These are phyloP conservation scores for Alternaria sp. DNA, from an alignment of 2,329 filamentous ascomycete genomes.

Conservation along the genomic window DNA sequence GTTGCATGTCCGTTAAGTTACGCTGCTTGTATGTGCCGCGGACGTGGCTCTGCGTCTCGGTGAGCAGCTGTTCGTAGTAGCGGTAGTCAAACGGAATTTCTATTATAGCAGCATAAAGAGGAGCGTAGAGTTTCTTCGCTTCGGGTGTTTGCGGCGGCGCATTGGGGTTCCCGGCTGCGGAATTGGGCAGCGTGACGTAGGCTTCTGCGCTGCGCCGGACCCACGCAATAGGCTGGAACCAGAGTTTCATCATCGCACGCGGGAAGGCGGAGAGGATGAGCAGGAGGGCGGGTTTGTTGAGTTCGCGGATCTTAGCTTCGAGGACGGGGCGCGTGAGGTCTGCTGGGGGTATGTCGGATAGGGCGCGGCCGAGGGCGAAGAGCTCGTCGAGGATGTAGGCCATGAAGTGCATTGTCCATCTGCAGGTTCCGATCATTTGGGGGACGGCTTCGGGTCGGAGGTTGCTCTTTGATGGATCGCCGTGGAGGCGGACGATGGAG, in stretches of 20 bases:
- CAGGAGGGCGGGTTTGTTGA: slow-evolving; percentile 45
- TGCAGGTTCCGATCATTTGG: slow-evolving; percentile 69
- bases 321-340: slow-evolving; percentile 48
- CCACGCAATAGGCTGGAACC: slow-evolving; percentile 42
- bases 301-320: slow-evolving; percentile 31
- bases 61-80: slow-evolving; percentile 56
- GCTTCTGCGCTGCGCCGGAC: slow-evolving; percentile 33
- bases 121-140: slow-evolving; percentile 54
- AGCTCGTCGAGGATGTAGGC: slow-evolving; percentile 63
- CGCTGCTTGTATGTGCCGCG: slow-evolving; percentile 61
- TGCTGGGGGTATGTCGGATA: slow-evolving; percentile 28
- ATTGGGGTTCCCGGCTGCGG: slow-evolving; percentile 42
- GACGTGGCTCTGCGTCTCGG: slow-evolving; percentile 71
- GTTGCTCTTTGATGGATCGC: slow-evolving; percentile 57
- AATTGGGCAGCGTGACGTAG: slow-evolving; percentile 41
- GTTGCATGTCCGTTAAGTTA: slow-evolving; percentile 53
- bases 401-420: slow-evolving; percentile 76
- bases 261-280: slow-evolving; percentile 45
- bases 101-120: slow-evolving; percentile 40
- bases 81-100: slow-evolving; percentile 53
- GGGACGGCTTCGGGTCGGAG: slow-evolving; percentile 43
- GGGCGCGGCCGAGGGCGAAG: slow-evolving; percentile 32
- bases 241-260: slow-evolving; percentile 47
- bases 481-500: slow-evolving; percentile 57
- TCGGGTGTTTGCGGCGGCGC: slow-evolving; percentile 52